Conservation (phyloP, 805 yeast genomes). For the Candida tallmaniae region DNA sequence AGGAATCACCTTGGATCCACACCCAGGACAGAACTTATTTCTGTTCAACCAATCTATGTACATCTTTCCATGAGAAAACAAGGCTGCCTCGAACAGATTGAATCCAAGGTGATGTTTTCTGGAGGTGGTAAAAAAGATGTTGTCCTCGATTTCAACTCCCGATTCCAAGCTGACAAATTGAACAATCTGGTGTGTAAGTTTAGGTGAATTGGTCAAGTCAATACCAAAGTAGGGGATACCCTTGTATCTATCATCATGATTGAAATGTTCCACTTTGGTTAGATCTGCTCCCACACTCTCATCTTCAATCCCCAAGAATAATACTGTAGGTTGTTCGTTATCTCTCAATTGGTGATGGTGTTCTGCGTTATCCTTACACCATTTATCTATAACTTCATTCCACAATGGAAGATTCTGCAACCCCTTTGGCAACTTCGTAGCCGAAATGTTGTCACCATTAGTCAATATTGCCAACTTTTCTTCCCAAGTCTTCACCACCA, state of each 20-base stretch:
- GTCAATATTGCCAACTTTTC: slow-evolving; percentile 31
- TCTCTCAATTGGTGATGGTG: slow-evolving; percentile 39
- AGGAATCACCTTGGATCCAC: slow-evolving; percentile 64
- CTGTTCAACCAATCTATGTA: slow-evolving; percentile 79
- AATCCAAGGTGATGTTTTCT: slow-evolving; percentile 35
- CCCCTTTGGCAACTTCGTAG: slow-evolving; percentile 13
- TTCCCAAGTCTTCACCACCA: slow-evolving; percentile 23
- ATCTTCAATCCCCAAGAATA: slow-evolving; percentile 45
- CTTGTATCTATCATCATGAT: slow-evolving; percentile 43
- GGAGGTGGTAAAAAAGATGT: slow-evolving; percentile 28
- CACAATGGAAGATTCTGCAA: slow-evolving; percentile 16
- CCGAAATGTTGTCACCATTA: slow-evolving; percentile 28
- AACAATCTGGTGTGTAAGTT: slow-evolving; percentile 34
- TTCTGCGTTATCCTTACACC: slow-evolving; percentile 30
- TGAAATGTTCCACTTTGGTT: slow-evolving; percentile 25
- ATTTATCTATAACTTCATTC: slow-evolving; percentile 13
- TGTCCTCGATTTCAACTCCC: slow-evolving; percentile 4
- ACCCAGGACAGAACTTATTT: slow-evolving; percentile 78
- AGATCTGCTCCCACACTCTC: slow-evolving; percentile 40
- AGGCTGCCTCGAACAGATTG: slow-evolving; percentile 48
- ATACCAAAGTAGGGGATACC: slow-evolving; percentile 67
- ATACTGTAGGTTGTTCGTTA: slow-evolving; percentile 29
- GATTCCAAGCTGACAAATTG: slow-evolving; percentile 10
- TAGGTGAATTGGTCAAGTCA: slow-evolving; percentile 47
- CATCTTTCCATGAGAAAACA: slow-evolving; percentile 79